Evolutionary conservation across 2,329 filamentous ascomycete species (phyloP).

Genomic region (Leptographium wingfieldii): DNA sequence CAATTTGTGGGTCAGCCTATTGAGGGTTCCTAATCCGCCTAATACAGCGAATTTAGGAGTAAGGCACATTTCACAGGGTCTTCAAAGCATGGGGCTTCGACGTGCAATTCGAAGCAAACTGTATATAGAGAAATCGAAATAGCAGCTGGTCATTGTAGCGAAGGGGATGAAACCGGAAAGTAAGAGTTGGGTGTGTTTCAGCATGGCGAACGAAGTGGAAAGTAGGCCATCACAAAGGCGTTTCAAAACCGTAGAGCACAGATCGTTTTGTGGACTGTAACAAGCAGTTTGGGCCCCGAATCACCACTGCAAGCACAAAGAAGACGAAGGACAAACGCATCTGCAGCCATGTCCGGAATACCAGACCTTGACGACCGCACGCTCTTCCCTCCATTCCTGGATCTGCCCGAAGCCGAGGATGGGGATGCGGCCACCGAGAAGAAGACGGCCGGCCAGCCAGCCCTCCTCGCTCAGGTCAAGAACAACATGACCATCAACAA

Average conservation of each 20-base stretch:
- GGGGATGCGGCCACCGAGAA: not conserved
- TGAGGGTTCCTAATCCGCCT: too few species aligned
- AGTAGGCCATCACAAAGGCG: not conserved
- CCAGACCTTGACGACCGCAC: conserved; percentile 21
- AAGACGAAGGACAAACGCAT: not conserved
- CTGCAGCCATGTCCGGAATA: conserved; percentile 8
- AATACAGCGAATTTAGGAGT: too few species aligned
- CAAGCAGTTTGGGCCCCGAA: not conserved
- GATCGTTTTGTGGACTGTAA: not conserved
- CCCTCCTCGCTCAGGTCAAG: conserved; percentile 31
- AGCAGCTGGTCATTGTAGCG: too few species aligned
- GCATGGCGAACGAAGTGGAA: not conserved
- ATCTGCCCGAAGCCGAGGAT: conserved; percentile 15
- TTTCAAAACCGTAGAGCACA: not conserved
- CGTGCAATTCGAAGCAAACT: too few species aligned
- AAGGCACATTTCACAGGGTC: too few species aligned
- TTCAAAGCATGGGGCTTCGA: too few species aligned
- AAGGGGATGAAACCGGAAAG: not conserved
- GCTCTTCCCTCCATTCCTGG: conserved; percentile 22
- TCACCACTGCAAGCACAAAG: not conserved
- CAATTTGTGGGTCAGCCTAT: too few species aligned
- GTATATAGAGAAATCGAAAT: too few species aligned
- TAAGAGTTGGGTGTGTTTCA: too few species aligned
- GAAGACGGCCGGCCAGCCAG: conserved; percentile 15
- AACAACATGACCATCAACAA: conserved; percentile 36